Evolutionary conservation across 176 grass and related monocot genomes (phyloP).

Genomic region (Oryza meridionalis): DNA sequence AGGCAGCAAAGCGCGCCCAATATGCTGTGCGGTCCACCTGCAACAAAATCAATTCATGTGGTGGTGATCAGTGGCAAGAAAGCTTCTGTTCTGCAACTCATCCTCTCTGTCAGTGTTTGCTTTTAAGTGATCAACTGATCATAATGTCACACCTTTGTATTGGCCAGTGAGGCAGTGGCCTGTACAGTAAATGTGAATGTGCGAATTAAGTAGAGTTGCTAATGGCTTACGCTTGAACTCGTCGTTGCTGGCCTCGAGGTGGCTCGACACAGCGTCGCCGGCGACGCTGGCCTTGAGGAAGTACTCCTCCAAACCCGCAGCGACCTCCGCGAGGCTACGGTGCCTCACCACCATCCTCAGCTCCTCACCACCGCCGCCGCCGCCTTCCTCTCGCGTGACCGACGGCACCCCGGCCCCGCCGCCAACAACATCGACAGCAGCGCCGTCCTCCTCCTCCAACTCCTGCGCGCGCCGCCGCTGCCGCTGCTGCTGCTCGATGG

Average conservation of each 20-base stretch:
- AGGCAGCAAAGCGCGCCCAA: constrained; percentile 62
- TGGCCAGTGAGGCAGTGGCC: neutral
- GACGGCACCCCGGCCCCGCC: neutral
- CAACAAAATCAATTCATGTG: neutral
- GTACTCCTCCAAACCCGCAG: constrained; percentile 67
- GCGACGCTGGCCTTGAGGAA: constrained; percentile 61
- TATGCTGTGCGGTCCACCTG: constrained; percentile 63
- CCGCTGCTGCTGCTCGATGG: constrained; percentile 29
- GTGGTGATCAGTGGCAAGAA: neutral
- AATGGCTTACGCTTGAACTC: constrained; percentile 34
- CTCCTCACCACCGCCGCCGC: constrained; percentile 23
- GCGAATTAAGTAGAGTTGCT: neutral
- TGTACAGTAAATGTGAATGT: neutral
- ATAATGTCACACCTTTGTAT: neutral
- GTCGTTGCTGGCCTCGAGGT: constrained; percentile 56
- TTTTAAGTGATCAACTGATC: neutral
- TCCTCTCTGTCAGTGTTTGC: neutral
- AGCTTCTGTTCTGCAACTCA: neutral
- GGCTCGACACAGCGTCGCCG: constrained; percentile 51
- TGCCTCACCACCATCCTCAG: constrained; percentile 62
- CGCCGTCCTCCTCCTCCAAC: neutral
- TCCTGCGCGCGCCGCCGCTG: neutral
- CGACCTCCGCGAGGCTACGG: constrained; percentile 74
- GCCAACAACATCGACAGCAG: neutral
- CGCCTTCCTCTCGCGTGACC: neutral